Percentiles rank a stretch among this genome's conserved stretches.
Evolutionary conservation across 1,139 yeast species (phyloP).

Genomic region (Starmera stellimalicola): DNA sequence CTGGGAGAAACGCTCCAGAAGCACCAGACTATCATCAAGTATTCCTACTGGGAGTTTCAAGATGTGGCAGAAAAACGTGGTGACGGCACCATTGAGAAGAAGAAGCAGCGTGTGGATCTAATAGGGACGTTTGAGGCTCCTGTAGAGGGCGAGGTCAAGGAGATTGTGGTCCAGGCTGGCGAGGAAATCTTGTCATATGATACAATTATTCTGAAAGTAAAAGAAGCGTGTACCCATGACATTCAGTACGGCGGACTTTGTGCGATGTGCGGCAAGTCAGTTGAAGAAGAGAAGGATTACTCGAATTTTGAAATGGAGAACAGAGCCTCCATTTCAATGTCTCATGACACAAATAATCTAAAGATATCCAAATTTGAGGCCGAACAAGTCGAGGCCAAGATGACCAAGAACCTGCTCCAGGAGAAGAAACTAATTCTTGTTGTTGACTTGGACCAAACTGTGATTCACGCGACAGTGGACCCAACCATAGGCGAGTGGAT

Average conservation of each 20-base stretch:
- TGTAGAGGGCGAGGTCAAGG: constrained; percentile 56
- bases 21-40: constrained; percentile 40
- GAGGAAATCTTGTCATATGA: constrained; percentile 50
- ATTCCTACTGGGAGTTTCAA: constrained; percentile 54
- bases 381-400: constrained; percentile 61
- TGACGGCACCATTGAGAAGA: constrained; percentile 17
- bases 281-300: constrained; percentile 77
- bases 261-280: constrained; percentile 82
- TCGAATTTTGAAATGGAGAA: constrained; percentile 65
- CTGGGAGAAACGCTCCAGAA: constrained; percentile 36
- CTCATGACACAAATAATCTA: constrained; percentile 82
- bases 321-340: constrained; percentile 79
- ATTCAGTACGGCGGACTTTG: constrained; percentile 96
- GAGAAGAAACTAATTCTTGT: constrained; percentile 75
- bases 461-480: constrained; percentile 95
- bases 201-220: constrained; percentile 42
- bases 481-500: constrained; percentile 98
- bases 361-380: constrained; percentile 86
- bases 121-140: constrained; percentile 78
- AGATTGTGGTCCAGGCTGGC: constrained; percentile 42
- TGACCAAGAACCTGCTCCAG: constrained; percentile 50
- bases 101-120: constrained; percentile 44
- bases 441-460: constrained; percentile 95
- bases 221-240: constrained; percentile 85
- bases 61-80: constrained; percentile 40